phyloP scores from a whole-genome alignment of 257 asterid species.

The Penstemon newberryi region DNA sequence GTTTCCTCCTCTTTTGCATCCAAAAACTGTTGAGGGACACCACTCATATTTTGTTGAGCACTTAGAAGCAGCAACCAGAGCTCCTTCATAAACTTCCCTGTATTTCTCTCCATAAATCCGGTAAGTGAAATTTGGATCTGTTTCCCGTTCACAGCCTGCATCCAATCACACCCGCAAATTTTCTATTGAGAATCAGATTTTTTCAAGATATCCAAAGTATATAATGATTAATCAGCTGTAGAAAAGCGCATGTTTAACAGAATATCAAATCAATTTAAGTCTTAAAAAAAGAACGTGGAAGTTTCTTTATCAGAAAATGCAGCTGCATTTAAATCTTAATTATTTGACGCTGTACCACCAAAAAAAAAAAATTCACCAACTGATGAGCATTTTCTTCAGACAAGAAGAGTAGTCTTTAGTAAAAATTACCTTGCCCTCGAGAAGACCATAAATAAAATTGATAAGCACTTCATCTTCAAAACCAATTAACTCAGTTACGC shows the following conservation, averaged over 20 bases:
- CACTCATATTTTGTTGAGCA: conserved; percentile 89
- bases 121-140: conserved; percentile 87
- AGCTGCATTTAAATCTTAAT: conserved; percentile 6
- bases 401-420: neutral
- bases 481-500: conserved; percentile 95
- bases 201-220: neutral
- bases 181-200: conserved; percentile 14
- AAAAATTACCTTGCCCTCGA: conserved; percentile 81
- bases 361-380: neutral
- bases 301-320: neutral
- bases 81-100: conserved; percentile 98
- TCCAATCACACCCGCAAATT: conserved; percentile 23
- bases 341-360: conserved; percentile 16
- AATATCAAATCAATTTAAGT: conserved; percentile 7
- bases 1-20: conserved; percentile 98
- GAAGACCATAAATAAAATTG: conserved; percentile 83
- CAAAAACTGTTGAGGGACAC: conserved; percentile 94
- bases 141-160: conserved; percentile 93
- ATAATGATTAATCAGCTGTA: neutral
- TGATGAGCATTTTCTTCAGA: neutral
- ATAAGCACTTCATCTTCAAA: conserved; percentile 98
- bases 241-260: neutral
- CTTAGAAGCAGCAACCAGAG: conserved; percentile 86
- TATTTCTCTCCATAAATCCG: conserved; percentile 99
- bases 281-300: neutral